Base-by-base conservation (phyloP, 768 basidiomycete species). In the Astraeus odoratus region DNA sequence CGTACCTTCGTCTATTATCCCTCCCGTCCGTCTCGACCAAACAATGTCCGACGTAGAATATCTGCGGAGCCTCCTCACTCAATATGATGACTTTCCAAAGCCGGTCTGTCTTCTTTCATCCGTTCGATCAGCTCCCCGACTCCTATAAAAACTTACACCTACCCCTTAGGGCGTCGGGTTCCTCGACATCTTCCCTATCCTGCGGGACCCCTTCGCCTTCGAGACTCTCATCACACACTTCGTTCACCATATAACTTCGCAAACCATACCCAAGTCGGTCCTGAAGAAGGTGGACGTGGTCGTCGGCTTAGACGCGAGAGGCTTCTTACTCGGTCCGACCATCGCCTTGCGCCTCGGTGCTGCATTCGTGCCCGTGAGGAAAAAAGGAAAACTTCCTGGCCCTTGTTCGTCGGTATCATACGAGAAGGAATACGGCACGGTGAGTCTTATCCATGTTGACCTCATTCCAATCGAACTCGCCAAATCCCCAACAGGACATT, bases 361-460 rank as follows among this genome's bases (percentile, higher is more conserved):
- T 1, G 89, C 91, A 9, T 99, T 99, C 54, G 92, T 96, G 3
- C 94, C 96, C 2, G 93, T 98, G 26, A 76, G 96, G 48, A 99
- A 99, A 69, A 70, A 71, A 49, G 94, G 93, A 4, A 99, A 98
- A 65, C 74, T 99, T n/a, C 96, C 96, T 5, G 96, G 96, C 37
- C 58, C 79, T 54, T 86, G 84, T 61, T 74, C 82, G 37, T 71
- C 73, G 25, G 84, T 79, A 2, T 74, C 73, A 18, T 99, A 92
- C 54, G 79, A 83, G 64, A 96, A 96, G 72, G 96, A 99, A 62
- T 96, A 97, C 54, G 94, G 93, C 36, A 57, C 65, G n/a, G 90
- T 91, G 53, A 60, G 81, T 67, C 4, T 13, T 39, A 3, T 29
- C 16, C 37, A 47, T 42, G 6, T 41, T 24, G 30, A 18, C 26